These are phyloP conservation scores for Pneumocystis wakefieldiae DNA, from an alignment of 1,139 yeast species.

Conservation along the genomic window DNA sequence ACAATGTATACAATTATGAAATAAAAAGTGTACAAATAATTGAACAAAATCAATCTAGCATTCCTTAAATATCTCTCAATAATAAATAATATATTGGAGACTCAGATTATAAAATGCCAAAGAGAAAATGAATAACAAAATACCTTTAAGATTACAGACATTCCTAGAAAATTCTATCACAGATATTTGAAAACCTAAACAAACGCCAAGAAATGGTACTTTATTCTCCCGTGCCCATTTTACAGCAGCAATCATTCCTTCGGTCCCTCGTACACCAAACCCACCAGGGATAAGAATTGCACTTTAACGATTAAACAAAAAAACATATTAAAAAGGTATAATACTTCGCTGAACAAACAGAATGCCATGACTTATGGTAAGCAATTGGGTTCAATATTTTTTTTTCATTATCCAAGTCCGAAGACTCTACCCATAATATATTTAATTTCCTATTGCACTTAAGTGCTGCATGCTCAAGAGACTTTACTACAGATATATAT, in stretches of 20 bases:
- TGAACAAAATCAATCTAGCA: background rate
- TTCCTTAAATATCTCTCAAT: background rate
- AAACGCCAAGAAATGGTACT: constrained; percentile 89
- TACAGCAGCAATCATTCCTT: constrained; percentile 95
- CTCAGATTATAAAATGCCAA: background rate
- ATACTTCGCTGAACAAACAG: constrained; percentile 70
- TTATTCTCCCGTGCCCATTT: constrained; percentile 93
- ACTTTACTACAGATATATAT: constrained; percentile 83
- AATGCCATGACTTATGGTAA: constrained; percentile 92
- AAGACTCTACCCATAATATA: constrained; percentile 91
- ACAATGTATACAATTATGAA: background rate
- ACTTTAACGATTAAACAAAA: constrained; percentile 8
- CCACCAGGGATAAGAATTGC: constrained; percentile 99
- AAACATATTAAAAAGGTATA: background rate
- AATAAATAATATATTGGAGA: background rate
- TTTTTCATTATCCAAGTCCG: constrained; percentile 62
- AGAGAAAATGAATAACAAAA: background rate
- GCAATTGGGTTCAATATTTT: constrained; percentile 44
- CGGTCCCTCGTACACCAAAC: constrained; percentile 91
- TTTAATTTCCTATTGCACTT: constrained; percentile 68
- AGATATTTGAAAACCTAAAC: constrained; percentile 94
- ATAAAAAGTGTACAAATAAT: background rate
- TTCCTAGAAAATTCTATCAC: constrained; percentile 85
- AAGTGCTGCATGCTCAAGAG: constrained; percentile 91
- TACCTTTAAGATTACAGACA: constrained; percentile 44